Evolutionary conservation across 2,329 filamentous ascomycete genomes (phyloP).

Genomic region (Pseudopyricularia javanii): DNA sequence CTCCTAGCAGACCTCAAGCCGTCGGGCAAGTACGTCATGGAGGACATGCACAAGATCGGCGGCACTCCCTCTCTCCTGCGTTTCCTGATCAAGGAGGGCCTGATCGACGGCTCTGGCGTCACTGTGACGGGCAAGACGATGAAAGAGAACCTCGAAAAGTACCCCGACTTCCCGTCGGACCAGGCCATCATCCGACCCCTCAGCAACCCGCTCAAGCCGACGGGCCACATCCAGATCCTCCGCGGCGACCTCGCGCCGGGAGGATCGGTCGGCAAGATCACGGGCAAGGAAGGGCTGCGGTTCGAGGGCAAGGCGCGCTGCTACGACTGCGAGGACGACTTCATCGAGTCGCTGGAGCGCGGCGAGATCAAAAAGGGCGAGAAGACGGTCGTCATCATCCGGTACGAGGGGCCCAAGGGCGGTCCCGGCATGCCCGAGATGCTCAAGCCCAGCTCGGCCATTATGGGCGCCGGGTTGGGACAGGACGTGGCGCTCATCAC

Average conservation of each 20-base stretch:
- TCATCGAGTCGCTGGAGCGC: constrained; percentile 59
- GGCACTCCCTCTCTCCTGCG: constrained; percentile 82
- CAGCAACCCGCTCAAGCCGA: constrained; percentile 60
- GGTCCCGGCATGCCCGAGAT: constrained; percentile 96
- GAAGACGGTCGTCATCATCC: constrained; percentile 79
- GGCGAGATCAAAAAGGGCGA: constrained; percentile 46
- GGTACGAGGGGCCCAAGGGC: constrained; percentile 88
- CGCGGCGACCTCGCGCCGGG: constrained; percentile 78
- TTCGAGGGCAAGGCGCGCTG: constrained; percentile 75
- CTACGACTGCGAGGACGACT: constrained; percentile 73
- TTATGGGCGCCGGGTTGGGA: constrained; percentile 81
- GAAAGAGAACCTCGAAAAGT: constrained; percentile 70
- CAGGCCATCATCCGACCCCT: constrained; percentile 76
- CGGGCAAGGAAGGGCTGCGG: constrained; percentile 76
- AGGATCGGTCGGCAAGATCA: constrained; percentile 91
- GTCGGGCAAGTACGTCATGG: constrained; percentile 80
- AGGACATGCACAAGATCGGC: constrained; percentile 71
- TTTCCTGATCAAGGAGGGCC: constrained; percentile 68
- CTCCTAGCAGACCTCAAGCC: constrained; percentile 77
- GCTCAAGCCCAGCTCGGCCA: constrained; percentile 73
- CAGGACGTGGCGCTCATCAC: constrained; percentile 70
- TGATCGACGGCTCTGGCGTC: constrained; percentile 67
- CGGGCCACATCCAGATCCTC: constrained; percentile 81
- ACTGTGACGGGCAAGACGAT: constrained; percentile 87
- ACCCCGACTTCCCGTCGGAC: constrained; percentile 59